A percentile compares a stretch with the other conserved stretches of the same genome.
Evolutionary conservation across 1,139 yeast species (phyloP).

Genomic region (Debaryomyces robertsiae): DNA sequence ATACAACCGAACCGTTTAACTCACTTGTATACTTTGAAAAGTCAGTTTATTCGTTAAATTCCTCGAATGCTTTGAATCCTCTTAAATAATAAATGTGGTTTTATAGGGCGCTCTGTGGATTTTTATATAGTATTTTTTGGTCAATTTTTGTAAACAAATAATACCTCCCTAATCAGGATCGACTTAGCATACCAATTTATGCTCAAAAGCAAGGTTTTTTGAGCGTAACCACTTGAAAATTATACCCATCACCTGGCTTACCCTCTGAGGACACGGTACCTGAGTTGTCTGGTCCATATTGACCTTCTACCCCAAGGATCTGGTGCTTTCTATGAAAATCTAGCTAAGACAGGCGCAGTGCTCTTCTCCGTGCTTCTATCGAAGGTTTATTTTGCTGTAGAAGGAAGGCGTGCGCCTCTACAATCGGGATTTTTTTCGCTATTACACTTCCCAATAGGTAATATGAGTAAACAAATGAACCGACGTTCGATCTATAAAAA

Average conservation of each 20-base stretch:
- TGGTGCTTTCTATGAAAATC: too few species aligned
- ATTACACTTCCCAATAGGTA: slow-evolving; percentile 10
- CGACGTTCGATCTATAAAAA: slow-evolving; percentile 8
- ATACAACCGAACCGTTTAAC: not conserved
- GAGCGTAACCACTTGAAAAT: too few species aligned
- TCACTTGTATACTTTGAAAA: slow-evolving; percentile 4
- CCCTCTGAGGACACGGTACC: too few species aligned
- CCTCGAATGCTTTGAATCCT: slow-evolving; percentile 3
- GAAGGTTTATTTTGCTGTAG: too few species aligned
- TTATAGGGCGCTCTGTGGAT: slow-evolving; percentile 11
- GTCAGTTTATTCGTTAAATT: slow-evolving; percentile 2
- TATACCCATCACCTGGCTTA: too few species aligned
- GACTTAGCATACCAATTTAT: slow-evolving; percentile 4
- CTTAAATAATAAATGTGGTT: not conserved
- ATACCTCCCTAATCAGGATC: slow-evolving; percentile 7
- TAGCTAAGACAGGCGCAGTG: too few species aligned
- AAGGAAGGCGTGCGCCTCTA: not conserved
- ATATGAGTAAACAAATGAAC: slow-evolving; percentile 7
- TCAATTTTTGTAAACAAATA: slow-evolving; percentile 9
- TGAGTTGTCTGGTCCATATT: too few species aligned
- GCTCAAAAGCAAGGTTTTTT: too few species aligned
- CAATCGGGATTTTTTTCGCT: slow-evolving; percentile 10
- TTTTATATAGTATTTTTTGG: slow-evolving; percentile 9
- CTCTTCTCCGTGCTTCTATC: not conserved
- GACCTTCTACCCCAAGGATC: too few species aligned